Evolutionary conservation across 2,329 filamentous ascomycete genomes (phyloP).

Genomic region (Penicillium hordei): DNA sequence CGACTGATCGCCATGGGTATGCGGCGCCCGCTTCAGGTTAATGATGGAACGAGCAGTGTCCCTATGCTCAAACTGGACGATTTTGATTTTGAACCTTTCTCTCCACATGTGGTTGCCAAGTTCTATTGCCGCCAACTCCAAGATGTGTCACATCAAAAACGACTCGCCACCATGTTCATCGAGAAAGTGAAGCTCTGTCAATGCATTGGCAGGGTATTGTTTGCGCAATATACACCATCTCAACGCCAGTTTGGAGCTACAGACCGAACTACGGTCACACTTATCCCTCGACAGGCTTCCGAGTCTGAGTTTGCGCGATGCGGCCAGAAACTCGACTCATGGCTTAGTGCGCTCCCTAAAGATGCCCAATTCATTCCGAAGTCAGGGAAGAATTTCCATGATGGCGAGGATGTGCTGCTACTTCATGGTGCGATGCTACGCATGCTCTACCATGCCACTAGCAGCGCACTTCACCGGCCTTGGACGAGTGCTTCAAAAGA

Average conservation of each 20-base stretch:
- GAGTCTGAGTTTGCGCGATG: conserved; percentile 74
- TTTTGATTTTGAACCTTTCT: conserved; percentile 69
- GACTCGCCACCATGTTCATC: conserved; percentile 80
- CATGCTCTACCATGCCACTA: conserved; percentile 86
- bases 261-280: conserved; percentile 72
- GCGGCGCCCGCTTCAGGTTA: conserved; percentile 82
- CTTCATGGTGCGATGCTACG: conserved; percentile 80
- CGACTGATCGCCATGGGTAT: conserved; percentile 85
- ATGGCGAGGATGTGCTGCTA: conserved; percentile 49
- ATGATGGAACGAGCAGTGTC: conserved; percentile 87
- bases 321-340: conserved; percentile 71
- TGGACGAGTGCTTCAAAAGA: conserved; percentile 64
- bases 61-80: conserved; percentile 77
- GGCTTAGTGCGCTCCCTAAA: conserved; percentile 67
- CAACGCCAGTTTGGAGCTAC: conserved; percentile 70
- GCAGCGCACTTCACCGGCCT: conserved; percentile 83
- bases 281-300: conserved; percentile 78
- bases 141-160: conserved; percentile 68
- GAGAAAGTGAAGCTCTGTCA: conserved; percentile 83
- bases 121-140: conserved; percentile 67
- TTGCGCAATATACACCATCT: conserved; percentile 82
- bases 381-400: conserved; percentile 57
- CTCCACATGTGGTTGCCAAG: conserved; percentile 65
- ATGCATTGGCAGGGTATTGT: conserved; percentile 80
- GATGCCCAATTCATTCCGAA: conserved; percentile 68